Percentiles rank a stretch among this genome's conserved stretches.
phyloP scores from a whole-genome alignment of 225 moss, liverwort and hornwort species.

The Marchantia paleacea region DNA sequence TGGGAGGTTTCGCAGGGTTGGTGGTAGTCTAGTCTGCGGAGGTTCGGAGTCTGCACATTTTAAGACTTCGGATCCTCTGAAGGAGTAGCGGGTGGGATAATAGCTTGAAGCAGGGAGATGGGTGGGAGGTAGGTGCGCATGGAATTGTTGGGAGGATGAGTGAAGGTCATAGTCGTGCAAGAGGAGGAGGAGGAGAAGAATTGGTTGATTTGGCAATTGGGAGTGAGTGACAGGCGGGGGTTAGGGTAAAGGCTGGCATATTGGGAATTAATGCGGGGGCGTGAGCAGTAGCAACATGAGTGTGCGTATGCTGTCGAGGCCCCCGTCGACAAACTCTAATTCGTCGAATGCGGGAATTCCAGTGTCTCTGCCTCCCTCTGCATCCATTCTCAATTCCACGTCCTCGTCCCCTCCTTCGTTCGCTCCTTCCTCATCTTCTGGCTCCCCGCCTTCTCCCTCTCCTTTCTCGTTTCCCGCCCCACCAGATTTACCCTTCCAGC shows the following conservation, averaged over 20 bases:
- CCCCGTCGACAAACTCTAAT: slow-evolving; percentile 41
- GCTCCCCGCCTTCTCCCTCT: slow-evolving; percentile 29
- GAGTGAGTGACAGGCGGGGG: not conserved
- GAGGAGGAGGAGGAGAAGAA: too few relatives aligned
- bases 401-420: slow-evolving; percentile 4
- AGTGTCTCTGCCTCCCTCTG: slow-evolving; percentile 41
- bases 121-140: not conserved
- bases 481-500: slow-evolving; percentile 29
- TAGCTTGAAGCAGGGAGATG: not conserved
- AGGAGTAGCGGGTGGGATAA: not conserved
- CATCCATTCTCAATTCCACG: slow-evolving; percentile 32
- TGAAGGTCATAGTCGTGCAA: not conserved
- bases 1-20: not conserved
- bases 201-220: not conserved
- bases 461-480: slow-evolving; percentile 38
- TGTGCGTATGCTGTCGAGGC: slow-evolving; percentile 90
- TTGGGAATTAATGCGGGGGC: slow-evolving; percentile 14
- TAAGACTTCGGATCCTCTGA: not conserved
- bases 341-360: slow-evolving; percentile 31
- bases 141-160: not conserved
- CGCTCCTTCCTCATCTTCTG: slow-evolving; percentile 23
- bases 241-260: not conserved
- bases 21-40: not conserved
- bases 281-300: slow-evolving; percentile 63
- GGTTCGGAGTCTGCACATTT: too few relatives aligned